These are phyloP conservation scores for Trichosporon coremiiforme DNA, from an alignment of 1,284 basidiomycete species.

Conservation along the genomic window DNA sequence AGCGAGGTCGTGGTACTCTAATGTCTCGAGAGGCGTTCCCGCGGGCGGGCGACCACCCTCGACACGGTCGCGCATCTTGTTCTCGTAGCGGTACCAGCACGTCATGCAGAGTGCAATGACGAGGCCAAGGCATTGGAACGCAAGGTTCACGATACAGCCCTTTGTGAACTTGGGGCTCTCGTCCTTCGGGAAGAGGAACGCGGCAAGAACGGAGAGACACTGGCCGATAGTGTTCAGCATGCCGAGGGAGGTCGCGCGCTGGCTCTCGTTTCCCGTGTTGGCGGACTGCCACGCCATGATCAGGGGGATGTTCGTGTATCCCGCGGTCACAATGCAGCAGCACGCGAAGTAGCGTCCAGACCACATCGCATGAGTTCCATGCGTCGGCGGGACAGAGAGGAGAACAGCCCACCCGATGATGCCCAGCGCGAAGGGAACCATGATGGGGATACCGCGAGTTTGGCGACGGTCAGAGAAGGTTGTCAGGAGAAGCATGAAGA, in stretches of 20 bases:
- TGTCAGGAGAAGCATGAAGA: conserved; percentile 66
- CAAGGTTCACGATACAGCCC: conserved; percentile 57
- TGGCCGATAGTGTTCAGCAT: conserved; percentile 59
- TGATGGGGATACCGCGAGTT: conserved; percentile 61
- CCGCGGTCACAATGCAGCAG: conserved; percentile 54
- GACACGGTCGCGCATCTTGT: conserved; percentile 51
- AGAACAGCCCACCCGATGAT: conserved; percentile 57
- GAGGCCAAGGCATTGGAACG: conserved; percentile 56
- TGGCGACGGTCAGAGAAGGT: conserved; percentile 72
- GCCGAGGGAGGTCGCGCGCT: conserved; percentile 56
- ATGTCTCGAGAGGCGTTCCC: conserved; percentile 22
- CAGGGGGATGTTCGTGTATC: conserved; percentile 53
- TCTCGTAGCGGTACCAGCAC: conserved; percentile 55
- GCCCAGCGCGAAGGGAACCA: conserved; percentile 53
- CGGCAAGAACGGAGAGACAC: conserved; percentile 57
- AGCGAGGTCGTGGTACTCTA: conserved; percentile 32
- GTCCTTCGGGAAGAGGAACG: conserved; percentile 56
- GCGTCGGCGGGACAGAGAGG: conserved; percentile 42
- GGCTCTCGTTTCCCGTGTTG: conserved; percentile 49
- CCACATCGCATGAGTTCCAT: conserved; percentile 38
- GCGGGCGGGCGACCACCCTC: conserved; percentile 55
- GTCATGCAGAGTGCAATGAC: conserved; percentile 51
- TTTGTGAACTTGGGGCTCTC: conserved; percentile 56
- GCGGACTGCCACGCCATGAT: conserved; percentile 37
- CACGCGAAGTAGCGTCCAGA: conserved; percentile 56